These are phyloP conservation scores for Lanmaoa pseudosensibilis DNA, from an alignment of 768 basidiomycete species.

Conservation along the genomic window DNA sequence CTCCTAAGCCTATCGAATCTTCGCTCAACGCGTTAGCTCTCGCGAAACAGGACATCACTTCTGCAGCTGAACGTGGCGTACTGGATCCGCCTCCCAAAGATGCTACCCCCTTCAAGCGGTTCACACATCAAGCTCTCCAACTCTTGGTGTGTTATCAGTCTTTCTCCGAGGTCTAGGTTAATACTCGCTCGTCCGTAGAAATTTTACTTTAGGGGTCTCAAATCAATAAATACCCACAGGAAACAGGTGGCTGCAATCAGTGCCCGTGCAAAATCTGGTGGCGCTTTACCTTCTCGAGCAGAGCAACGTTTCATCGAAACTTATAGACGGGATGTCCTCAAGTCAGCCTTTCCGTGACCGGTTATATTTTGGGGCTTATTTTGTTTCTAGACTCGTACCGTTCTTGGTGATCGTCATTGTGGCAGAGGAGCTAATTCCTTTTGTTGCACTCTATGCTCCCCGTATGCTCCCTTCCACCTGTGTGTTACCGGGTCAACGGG, in stretches of 20 bases:
- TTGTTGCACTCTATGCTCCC: constrained; percentile 84
- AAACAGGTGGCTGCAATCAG: constrained; percentile 53
- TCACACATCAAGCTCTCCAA: constrained; percentile 49
- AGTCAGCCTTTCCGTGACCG: constrained; percentile 43
- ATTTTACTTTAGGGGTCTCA: constrained; percentile 82
- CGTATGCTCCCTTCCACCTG: constrained; percentile 85
- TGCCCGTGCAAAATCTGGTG: constrained; percentile 57
- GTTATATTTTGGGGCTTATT: constrained; percentile 7
- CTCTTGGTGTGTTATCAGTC: constrained; percentile 38
- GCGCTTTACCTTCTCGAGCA: constrained; percentile 59
- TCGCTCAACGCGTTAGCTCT: constrained; percentile 43
- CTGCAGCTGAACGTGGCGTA: constrained; percentile 69
- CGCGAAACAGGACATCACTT: constrained; percentile 59
- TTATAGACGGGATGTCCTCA: constrained; percentile 66
- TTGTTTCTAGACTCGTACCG: constrained; percentile 56
- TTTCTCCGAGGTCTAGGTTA: background rate
- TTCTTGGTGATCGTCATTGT: constrained; percentile 74
- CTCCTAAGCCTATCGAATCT: constrained; percentile 19
- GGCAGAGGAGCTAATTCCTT: constrained; percentile 78
- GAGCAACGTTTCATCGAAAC: constrained; percentile 70
- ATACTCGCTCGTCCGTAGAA: constrained; percentile 44
- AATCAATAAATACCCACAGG: constrained; percentile 65
- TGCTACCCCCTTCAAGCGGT: constrained; percentile 55
- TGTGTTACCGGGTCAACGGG: constrained; percentile 75
- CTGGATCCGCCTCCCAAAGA: constrained; percentile 62